Evolutionary conservation across 75 land plant species (phyloP).

Genomic region (Pinus tabuliformis): DNA sequence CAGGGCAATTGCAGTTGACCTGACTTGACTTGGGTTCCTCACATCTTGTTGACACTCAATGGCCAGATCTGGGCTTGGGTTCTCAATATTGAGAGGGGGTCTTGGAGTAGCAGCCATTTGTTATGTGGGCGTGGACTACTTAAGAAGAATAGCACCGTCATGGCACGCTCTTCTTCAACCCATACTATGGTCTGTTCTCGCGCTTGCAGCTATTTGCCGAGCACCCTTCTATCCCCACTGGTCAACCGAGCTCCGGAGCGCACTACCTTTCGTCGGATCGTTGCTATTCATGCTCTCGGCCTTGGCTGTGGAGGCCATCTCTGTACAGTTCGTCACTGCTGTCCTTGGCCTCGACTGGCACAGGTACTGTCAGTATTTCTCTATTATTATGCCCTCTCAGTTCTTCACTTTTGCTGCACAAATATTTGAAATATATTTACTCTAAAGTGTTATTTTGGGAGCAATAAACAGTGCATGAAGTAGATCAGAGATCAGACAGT

Average conservation of each 20-base stretch:
- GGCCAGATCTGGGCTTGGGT: neutral
- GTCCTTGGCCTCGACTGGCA: slow-evolving; percentile 96
- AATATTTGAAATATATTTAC: too few species aligned
- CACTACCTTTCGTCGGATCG: slow-evolving; percentile 59
- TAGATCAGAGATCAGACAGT: too few species aligned
- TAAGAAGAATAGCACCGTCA: slow-evolving; percentile 49
- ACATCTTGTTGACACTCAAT: neutral
- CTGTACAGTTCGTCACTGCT: slow-evolving; percentile 82
- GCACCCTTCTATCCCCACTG: slow-evolving; percentile 85
- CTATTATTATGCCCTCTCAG: too few species aligned
- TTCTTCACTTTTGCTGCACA: too few species aligned
- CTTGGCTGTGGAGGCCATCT: slow-evolving; percentile 61
- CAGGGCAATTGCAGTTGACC: too few species aligned
- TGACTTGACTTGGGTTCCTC: too few species aligned
- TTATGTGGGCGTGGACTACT: slow-evolving; percentile 75
- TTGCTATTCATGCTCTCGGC: slow-evolving; percentile 71
- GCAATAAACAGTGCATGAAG: too few species aligned
- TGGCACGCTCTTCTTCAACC: slow-evolving; percentile 75
- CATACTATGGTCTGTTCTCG: slow-evolving; percentile 63
- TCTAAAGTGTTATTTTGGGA: too few species aligned
- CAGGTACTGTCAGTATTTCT: slow-evolving; percentile 27
- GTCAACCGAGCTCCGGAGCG: slow-evolving; percentile 62
- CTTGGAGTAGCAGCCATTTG: slow-evolving; percentile 67
- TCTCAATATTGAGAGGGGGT: slow-evolving; percentile 20
- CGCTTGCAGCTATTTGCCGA: slow-evolving; percentile 51